Percentiles rank a stretch among this genome's conserved stretches.
phyloP scores from a whole-genome alignment of 331 rosid genomes.

The Pyrus hybrid region DNA sequence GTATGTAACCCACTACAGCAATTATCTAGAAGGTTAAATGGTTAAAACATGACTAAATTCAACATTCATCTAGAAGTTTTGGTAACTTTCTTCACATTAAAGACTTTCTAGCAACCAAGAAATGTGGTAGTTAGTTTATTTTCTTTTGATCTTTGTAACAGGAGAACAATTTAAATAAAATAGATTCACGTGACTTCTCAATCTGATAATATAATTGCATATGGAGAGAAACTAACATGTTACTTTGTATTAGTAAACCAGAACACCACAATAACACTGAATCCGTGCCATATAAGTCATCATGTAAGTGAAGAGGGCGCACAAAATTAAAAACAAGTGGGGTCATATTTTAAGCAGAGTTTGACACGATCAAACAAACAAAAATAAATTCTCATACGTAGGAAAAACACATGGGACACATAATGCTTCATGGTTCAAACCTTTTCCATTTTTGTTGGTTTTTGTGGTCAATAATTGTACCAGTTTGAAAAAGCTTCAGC shows the following conservation, averaged over 20 bases:
- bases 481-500: neutral
- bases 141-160: neutral
- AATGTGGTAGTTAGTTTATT: neutral
- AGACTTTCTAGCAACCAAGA: neutral
- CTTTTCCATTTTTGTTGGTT: neutral
- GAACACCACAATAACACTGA: accelerated
- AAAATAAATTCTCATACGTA: neutral
- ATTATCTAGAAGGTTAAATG: too few relatives aligned
- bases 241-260: too few relatives aligned
- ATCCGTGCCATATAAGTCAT: too few relatives aligned
- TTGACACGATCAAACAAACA: conserved; percentile 1
- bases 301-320: neutral
- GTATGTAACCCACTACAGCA: neutral
- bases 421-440: neutral
- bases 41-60: too few relatives aligned
- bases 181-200: accelerated
- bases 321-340: neutral
- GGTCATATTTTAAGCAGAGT: neutral
- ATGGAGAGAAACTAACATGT: too few relatives aligned
- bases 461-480: neutral
- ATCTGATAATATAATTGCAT: neutral
- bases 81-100: neutral
- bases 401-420: neutral
- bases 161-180: neutral
- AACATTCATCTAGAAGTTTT: neutral